Evolutionary conservation across 305 asterid species (phyloP).

Genomic region (Caryopteris hybrid): DNA sequence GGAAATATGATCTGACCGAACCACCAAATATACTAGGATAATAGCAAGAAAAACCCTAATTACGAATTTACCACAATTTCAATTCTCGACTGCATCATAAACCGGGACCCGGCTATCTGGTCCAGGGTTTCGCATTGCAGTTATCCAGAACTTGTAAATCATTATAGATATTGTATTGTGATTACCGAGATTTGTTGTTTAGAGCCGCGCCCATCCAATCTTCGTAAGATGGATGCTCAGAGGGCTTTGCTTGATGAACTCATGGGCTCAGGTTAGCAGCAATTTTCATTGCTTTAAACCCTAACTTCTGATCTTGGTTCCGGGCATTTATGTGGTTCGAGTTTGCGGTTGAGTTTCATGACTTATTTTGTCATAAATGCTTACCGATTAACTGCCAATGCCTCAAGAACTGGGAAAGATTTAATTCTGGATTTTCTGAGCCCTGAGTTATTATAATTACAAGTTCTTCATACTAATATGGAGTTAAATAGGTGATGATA

Average conservation of each 20-base stretch:
- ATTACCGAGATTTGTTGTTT: neutral
- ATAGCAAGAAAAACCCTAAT: conserved; percentile 11
- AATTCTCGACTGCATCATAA: neutral
- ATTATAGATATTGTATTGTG: neutral
- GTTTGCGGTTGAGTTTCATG: neutral
- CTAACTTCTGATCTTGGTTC: conserved; percentile 13
- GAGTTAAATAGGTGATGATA: neutral
- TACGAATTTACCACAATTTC: conserved; percentile 5
- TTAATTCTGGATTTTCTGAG: neutral
- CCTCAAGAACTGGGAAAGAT: conserved; percentile 1
- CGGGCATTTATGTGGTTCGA: neutral
- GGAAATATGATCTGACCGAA: neutral
- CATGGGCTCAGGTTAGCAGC: conserved; percentile 80
- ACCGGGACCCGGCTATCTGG: neutral
- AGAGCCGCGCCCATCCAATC: conserved; percentile 11
- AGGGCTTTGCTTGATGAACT: conserved; percentile 98
- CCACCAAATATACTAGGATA: neutral
- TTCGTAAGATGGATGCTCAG: conserved; percentile 80
- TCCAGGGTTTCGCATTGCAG: conserved; percentile 22
- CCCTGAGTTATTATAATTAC: neutral
- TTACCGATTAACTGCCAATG: conserved; percentile 8
- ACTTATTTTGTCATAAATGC: conserved; percentile 1
- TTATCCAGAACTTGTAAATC: conserved; percentile 4
- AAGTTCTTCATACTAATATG: neutral
- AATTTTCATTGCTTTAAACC: conserved; percentile 14